phyloP scores from a whole-genome alignment of 306 rosid species.

The Cucumis hystrix region DNA sequence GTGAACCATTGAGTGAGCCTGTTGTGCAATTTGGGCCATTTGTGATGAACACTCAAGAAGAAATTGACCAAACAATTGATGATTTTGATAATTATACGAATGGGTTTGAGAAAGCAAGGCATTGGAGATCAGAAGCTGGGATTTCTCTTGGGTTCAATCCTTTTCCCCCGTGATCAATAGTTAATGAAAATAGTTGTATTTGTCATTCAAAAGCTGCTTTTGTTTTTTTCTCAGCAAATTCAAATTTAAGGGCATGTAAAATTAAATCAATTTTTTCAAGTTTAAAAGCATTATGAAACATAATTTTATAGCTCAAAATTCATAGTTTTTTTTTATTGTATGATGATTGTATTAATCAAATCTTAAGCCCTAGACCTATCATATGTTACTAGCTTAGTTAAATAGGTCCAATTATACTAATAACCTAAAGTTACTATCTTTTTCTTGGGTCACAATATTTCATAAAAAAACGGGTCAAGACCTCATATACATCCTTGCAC shows the following conservation, averaged over 20 bases:
- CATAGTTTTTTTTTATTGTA: no score
- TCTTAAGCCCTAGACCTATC: no score
- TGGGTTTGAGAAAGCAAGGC: conserved; percentile 92
- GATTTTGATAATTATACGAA: conserved; percentile 72
- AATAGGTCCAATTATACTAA: no score
- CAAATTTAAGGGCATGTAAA: background rate
- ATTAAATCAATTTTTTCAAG: no score
- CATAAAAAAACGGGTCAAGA: no score
- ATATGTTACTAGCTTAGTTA: no score
- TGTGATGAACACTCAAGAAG: conserved; percentile 91
- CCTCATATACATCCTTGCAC: no score
- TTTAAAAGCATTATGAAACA: no score
- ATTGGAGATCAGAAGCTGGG: conserved; percentile 64
- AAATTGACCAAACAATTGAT: conserved; percentile 73
- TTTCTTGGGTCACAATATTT: no score
- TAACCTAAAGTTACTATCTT: no score
- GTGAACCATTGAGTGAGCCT: conserved; percentile 77
- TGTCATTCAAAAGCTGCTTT: background rate
- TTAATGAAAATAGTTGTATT: background rate
- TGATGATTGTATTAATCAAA: no score
- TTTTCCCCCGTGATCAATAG: background rate
- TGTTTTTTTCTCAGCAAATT: background rate
- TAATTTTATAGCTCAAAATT: no score
- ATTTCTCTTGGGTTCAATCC: conserved; percentile 17
- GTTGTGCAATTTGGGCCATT: conserved; percentile 80